phyloP scores from a whole-genome alignment of 306 rosid genomes.

The Castanea mollissima region DNA sequence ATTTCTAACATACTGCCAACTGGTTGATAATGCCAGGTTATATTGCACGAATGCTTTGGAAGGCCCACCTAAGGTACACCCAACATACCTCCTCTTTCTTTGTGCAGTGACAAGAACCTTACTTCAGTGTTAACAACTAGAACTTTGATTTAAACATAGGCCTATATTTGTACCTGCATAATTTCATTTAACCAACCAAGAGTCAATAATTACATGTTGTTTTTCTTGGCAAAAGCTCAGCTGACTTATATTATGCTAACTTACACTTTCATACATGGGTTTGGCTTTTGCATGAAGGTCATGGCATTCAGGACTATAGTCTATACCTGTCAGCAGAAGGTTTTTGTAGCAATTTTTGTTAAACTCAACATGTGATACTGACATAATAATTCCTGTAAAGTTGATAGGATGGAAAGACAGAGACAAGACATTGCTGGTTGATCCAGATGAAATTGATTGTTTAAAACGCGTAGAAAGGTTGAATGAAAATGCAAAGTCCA shows the following conservation, averaged over 20 bases:
- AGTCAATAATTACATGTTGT: neutral
- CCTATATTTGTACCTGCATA: neutral
- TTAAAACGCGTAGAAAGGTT: conserved; percentile 63
- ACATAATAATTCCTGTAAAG: conserved; percentile 43
- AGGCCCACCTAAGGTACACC: conserved; percentile 81
- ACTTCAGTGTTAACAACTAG: neutral
- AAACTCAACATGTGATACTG: conserved; percentile 8
- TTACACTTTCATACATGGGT: neutral
- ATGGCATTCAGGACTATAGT: neutral
- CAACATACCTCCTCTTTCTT: conserved; percentile 5
- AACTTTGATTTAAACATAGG: neutral
- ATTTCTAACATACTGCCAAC: conserved; percentile 66
- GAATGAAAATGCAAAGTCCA: conserved; percentile 66
- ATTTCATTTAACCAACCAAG: neutral
- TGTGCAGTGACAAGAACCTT: neutral
- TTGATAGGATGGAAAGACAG: conserved; percentile 93
- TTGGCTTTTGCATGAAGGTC: neutral
- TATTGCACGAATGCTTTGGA: conserved; percentile 87
- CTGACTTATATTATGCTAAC: neutral
- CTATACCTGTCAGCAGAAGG: neutral
- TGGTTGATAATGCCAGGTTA: conserved; percentile 78
- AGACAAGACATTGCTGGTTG: conserved; percentile 85
- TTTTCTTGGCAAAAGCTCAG: neutral
- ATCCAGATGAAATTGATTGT: conserved; percentile 89
- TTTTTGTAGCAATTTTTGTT: neutral